Evolutionary conservation across 2,329 filamentous ascomycete species (phyloP), one percentile per base, ranked within the genome.

Genomic region (Cladosporium sp.): DNA sequence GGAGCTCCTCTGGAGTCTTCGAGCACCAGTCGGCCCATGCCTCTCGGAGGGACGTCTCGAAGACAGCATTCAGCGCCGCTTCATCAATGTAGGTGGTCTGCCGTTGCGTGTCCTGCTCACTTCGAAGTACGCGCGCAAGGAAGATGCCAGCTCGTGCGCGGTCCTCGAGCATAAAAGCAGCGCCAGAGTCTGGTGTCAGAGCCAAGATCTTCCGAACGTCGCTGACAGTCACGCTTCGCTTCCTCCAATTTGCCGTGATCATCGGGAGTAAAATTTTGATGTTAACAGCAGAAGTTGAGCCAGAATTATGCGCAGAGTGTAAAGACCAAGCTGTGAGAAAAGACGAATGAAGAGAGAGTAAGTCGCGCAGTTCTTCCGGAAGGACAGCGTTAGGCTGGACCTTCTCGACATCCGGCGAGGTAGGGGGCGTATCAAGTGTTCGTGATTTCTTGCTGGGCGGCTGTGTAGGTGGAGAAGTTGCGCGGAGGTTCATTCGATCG

Each of bases 241-340:
- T 72, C 52, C 70, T 70, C 70, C 75, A 77, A 43, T 70, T 68
- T 32, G 70, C 65, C 6, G 74, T 71, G 42, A 74, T 64, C 7
- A 69, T 67, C 19, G 68, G 64, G 18, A 70, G 66, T 31, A 78
- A 58, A 18, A 64, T 60, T 19, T 65, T 59, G 18, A 76, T 60
- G 53, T 76, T 67, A 49, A 72, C 68, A n/a, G 74, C 68, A 13
- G 71, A 66, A 13, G 32, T 18, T 5, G 72, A 66, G 10, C 70
- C 71, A 43, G 72, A 74, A 53, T 77, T 75, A 59, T 78, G 75
- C 16, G 76, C 72, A 56, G 73, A 75, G 58, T 77, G 73, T 28
- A 78, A 64, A 5, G 74, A 72, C 10, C 77, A 65, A n/a, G 75
- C 72, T 13, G 70, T 72, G 14, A 78, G 69, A 57, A 78, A 76